Base-by-base conservation (phyloP, 768 basidiomycete species). In the Agrocybe chaxingu region DNA sequence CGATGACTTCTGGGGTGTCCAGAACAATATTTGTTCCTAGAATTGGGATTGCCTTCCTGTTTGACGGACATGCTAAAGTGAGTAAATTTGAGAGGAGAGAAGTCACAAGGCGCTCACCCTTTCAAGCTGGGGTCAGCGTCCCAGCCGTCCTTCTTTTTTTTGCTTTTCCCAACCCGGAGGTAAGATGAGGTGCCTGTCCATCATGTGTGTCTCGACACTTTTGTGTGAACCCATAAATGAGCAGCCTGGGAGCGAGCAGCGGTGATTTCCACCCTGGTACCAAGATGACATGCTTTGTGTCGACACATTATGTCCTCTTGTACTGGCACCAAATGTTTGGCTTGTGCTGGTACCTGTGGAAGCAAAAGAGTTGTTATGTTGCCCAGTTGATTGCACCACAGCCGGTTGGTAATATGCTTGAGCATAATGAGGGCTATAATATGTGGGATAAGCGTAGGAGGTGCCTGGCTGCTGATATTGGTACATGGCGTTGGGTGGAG, bases 101-200 rank as follows among this genome's bases (percentile, higher is more conserved):
- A 42, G 24, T 45, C 49, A 35, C 42, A 16, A 46, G 36, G 46
- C 31, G 60, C 70, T 52, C 54, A 89, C 89, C 89, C 88, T 68
- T 82, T 89, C 45, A 92, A 72, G 65, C 81, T 85, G 11, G 86
- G 87, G 67, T 92, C 90, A 2, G 90, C 82, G 61, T 90, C 89
- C 89, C 89, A 91, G 30, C 85, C 85, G 33, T 65, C 49, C 60
- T 72, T 79, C 48, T 76, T 75, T 54, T 54, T 74, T 77, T 56
- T 66, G 65, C 41, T 78, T 73, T 29, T 84, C 72, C 84, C 86
- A 90, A 16, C 82, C 85, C 39, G 79, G 76, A 18, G 92, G 91
- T 56, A 81, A 91, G 42, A 92, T 82, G 38, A 93, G 74, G 65
- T 93, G 91, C n/a, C 90, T 77, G 58, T 92, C 91, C 90, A 92